These are phyloP conservation scores for Tolypocladium ophioglossoides DNA, from an alignment of 2,329 filamentous ascomycete species.

Conservation along the genomic window DNA sequence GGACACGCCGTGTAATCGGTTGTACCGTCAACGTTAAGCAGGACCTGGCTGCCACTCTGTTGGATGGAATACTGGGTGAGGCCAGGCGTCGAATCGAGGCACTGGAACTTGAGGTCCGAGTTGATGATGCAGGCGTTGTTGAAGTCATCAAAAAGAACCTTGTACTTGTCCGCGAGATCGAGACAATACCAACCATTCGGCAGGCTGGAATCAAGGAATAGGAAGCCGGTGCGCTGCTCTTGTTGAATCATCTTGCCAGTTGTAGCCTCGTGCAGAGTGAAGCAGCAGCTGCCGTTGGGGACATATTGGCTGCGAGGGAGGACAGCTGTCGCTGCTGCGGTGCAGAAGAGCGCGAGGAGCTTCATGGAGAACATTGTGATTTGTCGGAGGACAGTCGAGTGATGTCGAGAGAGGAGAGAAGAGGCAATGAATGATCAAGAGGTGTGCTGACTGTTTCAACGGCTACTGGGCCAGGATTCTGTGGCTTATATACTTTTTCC, in stretches of 20 bases:
- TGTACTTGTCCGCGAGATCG: conserved; percentile 11
- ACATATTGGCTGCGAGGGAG: conserved; percentile 4
- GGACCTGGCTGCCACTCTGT: conserved; percentile 7
- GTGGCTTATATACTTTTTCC: neutral
- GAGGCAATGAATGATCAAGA: neutral
- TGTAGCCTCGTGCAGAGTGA: conserved; percentile 16
- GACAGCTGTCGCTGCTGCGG: conserved; percentile 11
- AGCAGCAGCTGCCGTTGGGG: conserved; percentile 16
- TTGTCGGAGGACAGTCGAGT: neutral
- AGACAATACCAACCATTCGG: conserved; percentile 21
- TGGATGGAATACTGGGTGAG: conserved; percentile 16
- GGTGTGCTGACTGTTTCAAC: neutral
- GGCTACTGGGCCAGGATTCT: neutral
- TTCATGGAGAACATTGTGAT: neutral
- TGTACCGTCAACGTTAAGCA: conserved; percentile 14
- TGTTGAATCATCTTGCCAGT: conserved; percentile 15
- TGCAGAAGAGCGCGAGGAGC: conserved; percentile 9
- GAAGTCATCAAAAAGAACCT: conserved; percentile 15
- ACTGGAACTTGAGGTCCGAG: conserved; percentile 15
- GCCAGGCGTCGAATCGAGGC: conserved; percentile 20
- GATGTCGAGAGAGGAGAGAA: neutral
- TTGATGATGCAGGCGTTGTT: conserved; percentile 22
- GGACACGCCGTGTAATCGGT: conserved; percentile 16
- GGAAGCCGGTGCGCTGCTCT: conserved; percentile 11
- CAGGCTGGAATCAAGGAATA: conserved; percentile 14